These are phyloP conservation scores for Ophiocordyceps camponoti-leonardi DNA, from an alignment of 2,329 filamentous ascomycete genomes.

Conservation along the genomic window DNA sequence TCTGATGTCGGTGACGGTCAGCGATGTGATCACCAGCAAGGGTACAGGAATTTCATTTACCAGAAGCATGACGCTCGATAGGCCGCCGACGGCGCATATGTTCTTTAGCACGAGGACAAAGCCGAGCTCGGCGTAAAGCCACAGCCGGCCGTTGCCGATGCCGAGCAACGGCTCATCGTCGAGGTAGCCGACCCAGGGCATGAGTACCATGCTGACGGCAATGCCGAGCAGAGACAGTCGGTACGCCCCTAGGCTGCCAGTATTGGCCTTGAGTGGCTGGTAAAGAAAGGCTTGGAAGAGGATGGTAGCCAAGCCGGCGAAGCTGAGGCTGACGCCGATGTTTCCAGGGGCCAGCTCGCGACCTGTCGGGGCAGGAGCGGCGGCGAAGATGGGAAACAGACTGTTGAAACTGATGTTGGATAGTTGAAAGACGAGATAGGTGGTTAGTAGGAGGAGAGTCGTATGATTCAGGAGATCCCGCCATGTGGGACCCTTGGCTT, in stretches of 20 bases:
- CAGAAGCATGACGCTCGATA: conserved; percentile 77
- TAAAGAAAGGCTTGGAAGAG: conserved; percentile 81
- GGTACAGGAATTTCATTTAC: conserved; percentile 27
- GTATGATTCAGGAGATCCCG: conserved; percentile 58
- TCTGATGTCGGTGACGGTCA: conserved; percentile 27
- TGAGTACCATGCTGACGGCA: conserved; percentile 64
- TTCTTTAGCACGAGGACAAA: conserved; percentile 74
- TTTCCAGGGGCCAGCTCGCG: conserved; percentile 58
- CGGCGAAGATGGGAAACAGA: conserved; percentile 83
- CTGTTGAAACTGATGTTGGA: conserved; percentile 93
- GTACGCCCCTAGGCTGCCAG: conserved; percentile 80
- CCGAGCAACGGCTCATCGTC: conserved; percentile 38
- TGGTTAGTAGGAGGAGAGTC: conserved; percentile 63
- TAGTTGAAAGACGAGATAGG: conserved; percentile 86
- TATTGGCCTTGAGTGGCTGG: conserved; percentile 54
- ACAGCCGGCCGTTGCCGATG: conserved; percentile 42
- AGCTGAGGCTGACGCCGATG: conserved; percentile 71
- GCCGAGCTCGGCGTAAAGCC: conserved; percentile 71
- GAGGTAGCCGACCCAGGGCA: conserved; percentile 78
- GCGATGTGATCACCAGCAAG: not conserved
- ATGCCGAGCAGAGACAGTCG: conserved; percentile 63
- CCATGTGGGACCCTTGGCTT: conserved; percentile 20
- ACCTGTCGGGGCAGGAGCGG: conserved; percentile 57
- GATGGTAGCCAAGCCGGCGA: conserved; percentile 74
- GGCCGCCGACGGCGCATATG: conserved; percentile 70